Base-by-base conservation (phyloP, 768 basidiomycete species). In the Lactarius sanguifluus region DNA sequence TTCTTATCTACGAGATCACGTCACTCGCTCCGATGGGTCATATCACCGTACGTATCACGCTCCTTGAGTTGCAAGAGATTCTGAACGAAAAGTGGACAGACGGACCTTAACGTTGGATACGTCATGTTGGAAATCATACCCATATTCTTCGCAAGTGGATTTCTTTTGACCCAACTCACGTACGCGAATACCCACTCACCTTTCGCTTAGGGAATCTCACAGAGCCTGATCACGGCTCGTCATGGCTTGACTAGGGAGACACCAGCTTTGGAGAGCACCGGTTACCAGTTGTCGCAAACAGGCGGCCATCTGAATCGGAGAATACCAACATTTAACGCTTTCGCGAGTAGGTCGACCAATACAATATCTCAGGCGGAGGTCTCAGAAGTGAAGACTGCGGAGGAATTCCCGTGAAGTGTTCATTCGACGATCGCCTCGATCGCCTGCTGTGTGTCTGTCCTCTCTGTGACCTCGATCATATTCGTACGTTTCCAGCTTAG, bases 161-260 rank as follows among this genome's bases (percentile, higher is more conserved):
- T 32, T 50, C 13, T 5, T 43, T 23, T 15, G 15, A 25, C 32
- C 1, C 20, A 2, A 10, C 15, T 25, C 30, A 28, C 6, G 23
- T 13, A 36, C 6, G 16, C 16, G 32, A 47, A 8, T 34, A 16
- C 32, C 23, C 16, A 54, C 30, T 32, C n/a, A 2, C 15, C 50
- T 41, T 18, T 41, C 6, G 5, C 23, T 57, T 52, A 73, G 73
- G 73, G 71, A 2, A 71, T 74, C 34, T 74, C 73, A 12, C 73
- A 74, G 54, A 66, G 68, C 57, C 68, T 74, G 57, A 72, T 73
- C 64, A 72, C 71, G 50, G 71, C 69, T 16, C 72, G 68, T 34
- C 61, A 72, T 40, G 71, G 70, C 10, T 65, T 73, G 23, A 15
- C 41, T 38, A 38, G 36, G 36, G 36, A 38, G 36, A 38, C 36